Evolutionary conservation across 1,284 basidiomycete species (phyloP).

Genomic region (Phaffia rhodozyma): DNA sequence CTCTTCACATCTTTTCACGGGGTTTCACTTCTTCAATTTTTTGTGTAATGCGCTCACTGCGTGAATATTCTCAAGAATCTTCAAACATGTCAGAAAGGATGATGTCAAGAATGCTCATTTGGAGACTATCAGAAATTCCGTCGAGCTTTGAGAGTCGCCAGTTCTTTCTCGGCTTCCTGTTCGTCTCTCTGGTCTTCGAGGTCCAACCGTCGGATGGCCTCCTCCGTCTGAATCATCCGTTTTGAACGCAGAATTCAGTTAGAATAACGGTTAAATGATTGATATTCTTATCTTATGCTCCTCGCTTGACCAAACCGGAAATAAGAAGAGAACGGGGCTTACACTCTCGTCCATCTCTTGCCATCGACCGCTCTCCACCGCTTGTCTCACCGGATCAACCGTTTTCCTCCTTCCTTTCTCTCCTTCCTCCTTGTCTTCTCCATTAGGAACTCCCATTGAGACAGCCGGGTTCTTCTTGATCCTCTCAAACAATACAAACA

Average conservation of each 20-base stretch:
- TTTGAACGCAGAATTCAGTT: background rate
- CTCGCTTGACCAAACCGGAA: background rate
- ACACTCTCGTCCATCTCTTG: constrained; percentile 16
- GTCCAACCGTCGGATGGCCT: background rate
- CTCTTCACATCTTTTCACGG: too few species aligned
- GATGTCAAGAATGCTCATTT: too few species aligned
- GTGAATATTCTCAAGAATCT: too few species aligned
- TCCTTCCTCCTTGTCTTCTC: constrained; percentile 24
- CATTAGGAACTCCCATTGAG: constrained; percentile 26
- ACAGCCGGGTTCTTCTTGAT: constrained; percentile 52
- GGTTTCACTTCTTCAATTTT: too few species aligned
- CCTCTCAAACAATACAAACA: constrained; percentile 79
- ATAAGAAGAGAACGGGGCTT: too few species aligned
- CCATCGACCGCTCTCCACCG: constrained; percentile 47
- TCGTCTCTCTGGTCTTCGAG: constrained; percentile 29
- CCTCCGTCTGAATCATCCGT: background rate
- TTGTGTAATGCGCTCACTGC: too few species aligned
- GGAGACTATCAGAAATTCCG: constrained; percentile 14
- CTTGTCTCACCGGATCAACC: constrained; percentile 61
- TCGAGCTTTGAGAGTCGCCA: constrained; percentile 26
- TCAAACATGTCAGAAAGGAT: too few species aligned
- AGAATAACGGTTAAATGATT: constrained; percentile 13
- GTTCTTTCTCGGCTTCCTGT: constrained; percentile 29
- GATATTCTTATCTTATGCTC: background rate
- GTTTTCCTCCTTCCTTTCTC: constrained; percentile 41